These are phyloP conservation scores for Elaeagnus macrophylla DNA, from an alignment of 306 rosid species.

Conservation along the genomic window DNA sequence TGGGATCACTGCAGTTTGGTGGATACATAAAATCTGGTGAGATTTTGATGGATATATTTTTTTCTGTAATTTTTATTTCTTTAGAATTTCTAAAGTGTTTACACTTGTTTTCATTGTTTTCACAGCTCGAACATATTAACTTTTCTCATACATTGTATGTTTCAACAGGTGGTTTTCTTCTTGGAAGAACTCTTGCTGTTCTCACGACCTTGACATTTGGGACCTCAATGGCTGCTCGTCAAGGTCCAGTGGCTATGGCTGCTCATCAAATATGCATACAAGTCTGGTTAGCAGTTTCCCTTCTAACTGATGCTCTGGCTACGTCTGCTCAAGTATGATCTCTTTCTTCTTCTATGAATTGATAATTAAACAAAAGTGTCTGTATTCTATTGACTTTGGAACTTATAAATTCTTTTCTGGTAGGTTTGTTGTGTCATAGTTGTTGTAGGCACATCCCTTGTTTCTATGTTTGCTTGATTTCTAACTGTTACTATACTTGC, in stretches of 20 bases:
- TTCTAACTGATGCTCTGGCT: slow-evolving; percentile 83
- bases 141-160: background rate
- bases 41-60: background rate
- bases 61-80: background rate
- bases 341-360: too few species aligned
- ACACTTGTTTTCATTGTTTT: background rate
- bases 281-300: slow-evolving; percentile 98
- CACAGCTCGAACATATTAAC: too few species aligned
- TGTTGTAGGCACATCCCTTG: too few species aligned
- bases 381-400: too few species aligned
- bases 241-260: slow-evolving; percentile 98
- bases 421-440: too few species aligned
- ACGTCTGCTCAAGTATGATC: slow-evolving; percentile 69
- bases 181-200: slow-evolving; percentile 92
- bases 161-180: slow-evolving; percentile 74
- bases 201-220: slow-evolving; percentile 78
- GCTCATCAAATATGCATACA: slow-evolving; percentile 97
- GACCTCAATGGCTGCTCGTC: slow-evolving; percentile 92
- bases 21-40: slow-evolving; percentile 79
- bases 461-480: slow-evolving; percentile 12
- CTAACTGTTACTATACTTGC: slow-evolving; percentile 16
- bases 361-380: too few species aligned
- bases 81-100: background rate
- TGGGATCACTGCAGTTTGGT: slow-evolving; percentile 78
- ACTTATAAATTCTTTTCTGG: too few species aligned